phyloP scores from a whole-genome alignment of 192 early-diverging fungal species.

The Lobosporangium transversale region DNA sequence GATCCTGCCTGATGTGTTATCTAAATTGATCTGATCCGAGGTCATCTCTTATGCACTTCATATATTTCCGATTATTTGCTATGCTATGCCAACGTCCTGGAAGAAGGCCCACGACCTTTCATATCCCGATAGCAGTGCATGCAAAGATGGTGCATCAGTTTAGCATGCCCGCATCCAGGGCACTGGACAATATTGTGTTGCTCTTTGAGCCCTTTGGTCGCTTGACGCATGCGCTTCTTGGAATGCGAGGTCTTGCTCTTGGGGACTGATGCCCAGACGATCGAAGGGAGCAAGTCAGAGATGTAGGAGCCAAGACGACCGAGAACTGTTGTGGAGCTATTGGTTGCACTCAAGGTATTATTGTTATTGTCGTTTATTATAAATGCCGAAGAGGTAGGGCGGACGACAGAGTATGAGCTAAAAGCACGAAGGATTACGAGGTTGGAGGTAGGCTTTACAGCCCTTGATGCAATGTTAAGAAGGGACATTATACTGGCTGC shows the following conservation, averaged over 20 bases:
- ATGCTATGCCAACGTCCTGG: slow-evolving; percentile 30
- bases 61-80: too few species aligned
- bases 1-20: not conserved
- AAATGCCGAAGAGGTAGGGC: not conserved
- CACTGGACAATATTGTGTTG: slow-evolving; percentile 77
- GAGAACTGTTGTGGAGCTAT: slow-evolving; percentile 31
- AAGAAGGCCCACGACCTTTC: slow-evolving; percentile 54
- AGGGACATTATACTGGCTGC: slow-evolving; percentile 21
- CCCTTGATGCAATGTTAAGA: slow-evolving; percentile 25
- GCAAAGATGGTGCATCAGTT: slow-evolving; percentile 84
- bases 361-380: not conserved
- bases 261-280: slow-evolving; percentile 71
- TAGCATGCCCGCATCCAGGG: slow-evolving; percentile 78
- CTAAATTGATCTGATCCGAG: too few species aligned
- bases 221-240: slow-evolving; percentile 87
- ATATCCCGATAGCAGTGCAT: slow-evolving; percentile 76
- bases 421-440: slow-evolving; percentile 27
- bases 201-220: slow-evolving; percentile 80
- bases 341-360: not conserved
- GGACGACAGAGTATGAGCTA: slow-evolving; percentile 15
- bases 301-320: slow-evolving; percentile 48
- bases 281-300: slow-evolving; percentile 45
- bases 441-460: slow-evolving; percentile 22
- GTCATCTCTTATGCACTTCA: too few species aligned
- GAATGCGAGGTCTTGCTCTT: slow-evolving; percentile 94